Evolutionary conservation across 768 basidiomycete species (phyloP), one percentile per base, ranked within the genome.

Genomic region (Mycena metata): DNA sequence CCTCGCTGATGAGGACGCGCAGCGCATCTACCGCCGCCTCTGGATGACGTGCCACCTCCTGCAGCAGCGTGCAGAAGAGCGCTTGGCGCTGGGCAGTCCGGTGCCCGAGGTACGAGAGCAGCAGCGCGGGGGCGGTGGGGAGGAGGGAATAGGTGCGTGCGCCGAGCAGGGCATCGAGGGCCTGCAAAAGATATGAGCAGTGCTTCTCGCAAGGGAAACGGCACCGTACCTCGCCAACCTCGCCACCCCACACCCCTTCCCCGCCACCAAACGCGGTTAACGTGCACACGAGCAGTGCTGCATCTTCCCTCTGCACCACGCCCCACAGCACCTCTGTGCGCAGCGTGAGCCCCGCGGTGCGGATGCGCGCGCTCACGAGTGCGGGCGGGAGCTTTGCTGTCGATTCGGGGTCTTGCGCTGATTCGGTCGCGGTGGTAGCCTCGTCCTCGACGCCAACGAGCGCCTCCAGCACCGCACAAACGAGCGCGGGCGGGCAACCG

Each of bases 11-110:
- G 1, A 87, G 66, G 2, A 50, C 74, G 62, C 90, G 88, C 57
- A 91, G 78, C 62, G 86, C 82, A 17, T 77, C 77, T 2, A 62
- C 78, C 42, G 75, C 73, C 39, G 77, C 69, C 15, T 79, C 76
- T 0, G 79, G 75, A 30, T 81, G 75, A 6, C 75, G 55, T 2
- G 85, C 82, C 13, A 89, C 64, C 13, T 77, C 78, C 1, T 75
- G 74, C 1, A 93, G 81, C 19, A 91, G 77, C 3, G 77, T 73
- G 50, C 83, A 82, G 89, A 88, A 92, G 12, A 88, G 76, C 3
- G 67, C 49, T 26, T 76, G 62, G 24, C 79, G 76, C 8, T 70
- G 77, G 3, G 45, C 52, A n/a, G 82, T 75, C 6, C 88, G 81
- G 69, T 85, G 76, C 12, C 77, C 68, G 24, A 93, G 79, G 69